Base-by-base conservation (phyloP, 2,329 filamentous ascomycete genomes). In the Lizonia empirigonia region DNA sequence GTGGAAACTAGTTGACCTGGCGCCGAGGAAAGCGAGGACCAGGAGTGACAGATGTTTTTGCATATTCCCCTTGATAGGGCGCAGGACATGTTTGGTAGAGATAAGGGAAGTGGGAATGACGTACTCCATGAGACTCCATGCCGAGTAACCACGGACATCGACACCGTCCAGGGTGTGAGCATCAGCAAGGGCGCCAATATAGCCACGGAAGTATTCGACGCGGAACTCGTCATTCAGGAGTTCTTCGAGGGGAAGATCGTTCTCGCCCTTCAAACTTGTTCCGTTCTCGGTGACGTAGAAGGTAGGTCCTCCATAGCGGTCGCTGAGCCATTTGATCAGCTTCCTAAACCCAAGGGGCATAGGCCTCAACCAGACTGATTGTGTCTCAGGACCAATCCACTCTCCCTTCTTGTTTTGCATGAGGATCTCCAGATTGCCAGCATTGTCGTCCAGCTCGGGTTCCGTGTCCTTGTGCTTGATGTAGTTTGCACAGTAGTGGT, bases 251-350 rank as follows among this genome's bases (percentile, higher is more conserved):
- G 85, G 76, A 68, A 93, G 76, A 56, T 92, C 86, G 68, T 90
- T 92, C 78, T 96, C 91, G 38, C 86, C 88, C 75, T 91, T 90
- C 69, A 95, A 74, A 63, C 87, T 90, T 4, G 90, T 95, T 32
- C 91, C 91, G 73, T 92, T 95, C 78, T 96, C 91, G 0, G 91
- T 95, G 46, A 94, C 88, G 71, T 91, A 93, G 75, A 95, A 92
- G 67, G 84, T 85, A 29, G 91, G 90, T 60, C 82, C 78, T 29
- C 80, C 81, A 74, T 95, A 95, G 19, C 91, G 84, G 68, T 88
- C 85, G 69, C 85, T 89, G 54, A 73, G 68, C 72, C 72, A 74
- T 41, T 73, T 73, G 55, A 74, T 69, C 46, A 95, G 78, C 68
- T 89, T 85, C 46, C 88, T 83, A 82, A 94, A 95, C 1, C 89